Base-by-base conservation (phyloP, 495 filamentous ascomycete species). In the Staphylotrichum tortipilum region DNA sequence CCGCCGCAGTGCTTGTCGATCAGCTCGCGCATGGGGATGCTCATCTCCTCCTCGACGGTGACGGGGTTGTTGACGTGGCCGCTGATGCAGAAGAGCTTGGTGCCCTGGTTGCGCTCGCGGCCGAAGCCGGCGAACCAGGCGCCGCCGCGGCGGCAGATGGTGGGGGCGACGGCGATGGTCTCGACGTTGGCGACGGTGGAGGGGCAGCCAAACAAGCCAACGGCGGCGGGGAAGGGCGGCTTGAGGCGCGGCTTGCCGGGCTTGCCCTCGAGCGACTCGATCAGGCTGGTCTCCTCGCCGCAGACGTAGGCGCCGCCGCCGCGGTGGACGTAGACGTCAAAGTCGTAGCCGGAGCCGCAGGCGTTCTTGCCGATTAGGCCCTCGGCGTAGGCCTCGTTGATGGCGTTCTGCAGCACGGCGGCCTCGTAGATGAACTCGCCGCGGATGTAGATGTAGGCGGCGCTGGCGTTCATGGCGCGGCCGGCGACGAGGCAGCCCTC, bases 31-130 rank as follows among this genome's bases (percentile, higher is more conserved):
- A 98, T 77, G 8, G 92, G 82, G 55, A 97, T 97, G 57, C 84
- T 89, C 92, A 98, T 98, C 72, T 97, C 91, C 69, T 98, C 92
- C 68, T 98, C 92, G 38, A 98, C 91, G 8, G 94, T 97, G 67
- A 79, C 85, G 42, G 92, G 92, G 76, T 97, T 94, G 79, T 97
- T 97, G 74, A 98, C 92, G 69, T 97, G 88, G 21, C 92, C 92
- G 30, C 89, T 95, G 70, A 98, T 96, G 73, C 90, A 95, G 81
- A 85, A 98, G 30, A 98, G 82, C 77, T 98, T 98, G 37, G 92
- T 98, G 64, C 92, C 92, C 48, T 83, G 75, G 71, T 98, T 98
- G 57, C 89, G 83, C 71, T 96, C 90, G 50, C 92, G 89, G 29
- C 92, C 92, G 63, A 97, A 95, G 14, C 73, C 72, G 44, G 84